Percentiles rank a stretch among this genome's conserved stretches.
These are phyloP conservation scores for Amanita phalloides DNA, from an alignment of 768 basidiomycete species.

Conservation along the genomic window DNA sequence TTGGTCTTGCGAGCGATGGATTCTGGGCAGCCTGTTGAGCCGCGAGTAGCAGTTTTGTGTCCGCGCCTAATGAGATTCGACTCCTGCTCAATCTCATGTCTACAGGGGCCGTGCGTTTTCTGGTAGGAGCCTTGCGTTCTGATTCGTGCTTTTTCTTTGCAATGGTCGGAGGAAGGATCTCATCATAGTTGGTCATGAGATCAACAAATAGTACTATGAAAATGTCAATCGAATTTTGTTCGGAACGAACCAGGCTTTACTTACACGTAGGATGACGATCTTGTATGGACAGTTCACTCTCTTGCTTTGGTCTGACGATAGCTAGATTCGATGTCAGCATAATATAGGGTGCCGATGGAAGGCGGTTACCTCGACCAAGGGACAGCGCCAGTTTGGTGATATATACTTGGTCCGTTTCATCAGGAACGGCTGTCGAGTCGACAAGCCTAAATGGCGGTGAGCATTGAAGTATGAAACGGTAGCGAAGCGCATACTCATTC, in stretches of 20 bases:
- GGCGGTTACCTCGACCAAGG: constrained; percentile 62
- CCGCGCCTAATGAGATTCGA: constrained; percentile 60
- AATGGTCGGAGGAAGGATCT: constrained; percentile 72
- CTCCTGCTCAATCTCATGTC: constrained; percentile 84
- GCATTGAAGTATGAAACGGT: background rate
- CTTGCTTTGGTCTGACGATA: constrained; percentile 71
- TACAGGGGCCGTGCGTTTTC: constrained; percentile 80
- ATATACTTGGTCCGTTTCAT: constrained; percentile 72
- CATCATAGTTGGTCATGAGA: constrained; percentile 64
- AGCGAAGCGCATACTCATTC: constrained; percentile 37
- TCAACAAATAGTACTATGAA: constrained; percentile 72
- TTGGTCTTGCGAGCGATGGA: constrained; percentile 26
- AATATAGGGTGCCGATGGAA: background rate
- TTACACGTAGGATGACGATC: constrained; percentile 77
- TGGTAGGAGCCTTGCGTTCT: constrained; percentile 70
- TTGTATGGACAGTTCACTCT: constrained; percentile 81
- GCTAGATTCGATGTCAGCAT: constrained; percentile 27
- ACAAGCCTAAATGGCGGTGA: constrained; percentile 42
- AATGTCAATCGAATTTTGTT: background rate
- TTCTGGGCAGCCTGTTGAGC: constrained; percentile 58
- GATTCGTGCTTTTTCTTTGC: constrained; percentile 81
- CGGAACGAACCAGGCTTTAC: constrained; percentile 13
- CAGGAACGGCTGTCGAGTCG: constrained; percentile 43
- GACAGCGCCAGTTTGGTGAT: constrained; percentile 83
- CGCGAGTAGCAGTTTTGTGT: constrained; percentile 60